Evolutionary conservation across 768 basidiomycete species (phyloP).

Genomic region (Termitomyces sp.): DNA sequence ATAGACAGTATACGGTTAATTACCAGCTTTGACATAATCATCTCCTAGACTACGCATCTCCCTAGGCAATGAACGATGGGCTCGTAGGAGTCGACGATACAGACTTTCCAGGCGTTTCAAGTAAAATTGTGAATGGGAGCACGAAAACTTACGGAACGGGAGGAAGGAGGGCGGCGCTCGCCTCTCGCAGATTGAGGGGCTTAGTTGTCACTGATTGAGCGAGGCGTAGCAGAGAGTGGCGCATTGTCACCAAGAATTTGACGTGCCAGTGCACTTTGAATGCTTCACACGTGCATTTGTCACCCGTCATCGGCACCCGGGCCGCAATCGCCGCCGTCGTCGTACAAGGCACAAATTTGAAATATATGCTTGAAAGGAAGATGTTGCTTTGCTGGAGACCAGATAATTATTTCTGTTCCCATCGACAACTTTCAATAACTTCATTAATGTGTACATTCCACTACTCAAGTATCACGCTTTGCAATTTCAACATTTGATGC

Average conservation of each 20-base stretch:
- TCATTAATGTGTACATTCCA: too few relatives aligned
- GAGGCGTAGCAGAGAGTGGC: slow-evolving; percentile 33
- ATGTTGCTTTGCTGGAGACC: too few relatives aligned
- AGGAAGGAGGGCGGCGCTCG: slow-evolving; percentile 69
- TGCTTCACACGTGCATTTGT: neutral
- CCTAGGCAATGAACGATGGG: slow-evolving; percentile 62
- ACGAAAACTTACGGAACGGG: slow-evolving; percentile 64
- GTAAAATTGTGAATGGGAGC: neutral
- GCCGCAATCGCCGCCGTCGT: too few relatives aligned
- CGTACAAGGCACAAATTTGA: too few relatives aligned
- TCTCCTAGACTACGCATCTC: slow-evolving; percentile 88
- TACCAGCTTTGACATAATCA: slow-evolving; percentile 78
- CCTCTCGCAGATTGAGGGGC: slow-evolving; percentile 54
- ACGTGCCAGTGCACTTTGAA: neutral
- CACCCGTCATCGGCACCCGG: neutral
- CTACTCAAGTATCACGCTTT: neutral
- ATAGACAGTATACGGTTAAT: slow-evolving; percentile 9
- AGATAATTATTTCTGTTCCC: neutral
- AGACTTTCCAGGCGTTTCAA: slow-evolving; percentile 38
- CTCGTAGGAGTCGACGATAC: slow-evolving; percentile 75
- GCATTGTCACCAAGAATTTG: slow-evolving; percentile 26
- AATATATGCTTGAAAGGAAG: too few relatives aligned
- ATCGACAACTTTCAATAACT: too few relatives aligned
- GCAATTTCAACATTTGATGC: neutral
- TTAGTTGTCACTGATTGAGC: slow-evolving; percentile 55